Conservation (phyloP, 345 rosid species). For the Sisymbrium irio region DNA sequence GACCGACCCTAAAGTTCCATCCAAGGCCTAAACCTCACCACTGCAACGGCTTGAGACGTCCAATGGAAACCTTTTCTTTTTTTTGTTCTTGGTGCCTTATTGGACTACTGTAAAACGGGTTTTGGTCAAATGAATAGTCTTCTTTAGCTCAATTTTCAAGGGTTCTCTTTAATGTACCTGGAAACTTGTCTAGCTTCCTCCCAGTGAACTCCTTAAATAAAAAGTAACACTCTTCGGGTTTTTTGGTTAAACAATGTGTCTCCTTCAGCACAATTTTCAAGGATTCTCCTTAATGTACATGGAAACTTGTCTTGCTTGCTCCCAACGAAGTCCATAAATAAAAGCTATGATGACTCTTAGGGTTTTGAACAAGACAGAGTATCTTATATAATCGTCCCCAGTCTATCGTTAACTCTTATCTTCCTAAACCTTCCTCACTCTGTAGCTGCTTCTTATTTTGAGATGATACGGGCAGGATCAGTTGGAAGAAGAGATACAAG, state of each 20-base stretch:
- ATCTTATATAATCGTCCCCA: too few relatives aligned
- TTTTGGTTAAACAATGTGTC: not conserved
- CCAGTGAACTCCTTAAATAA: conserved; percentile 31
- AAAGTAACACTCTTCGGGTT: not conserved
- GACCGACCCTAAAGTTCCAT: conserved; percentile 23
- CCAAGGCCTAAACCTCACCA: conserved; percentile 21
- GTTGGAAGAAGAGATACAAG: too few relatives aligned
- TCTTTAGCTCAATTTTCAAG: not conserved
- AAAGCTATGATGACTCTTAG: not conserved
- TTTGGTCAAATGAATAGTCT: not conserved
- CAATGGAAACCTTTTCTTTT: not conserved
- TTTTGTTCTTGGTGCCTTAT: not conserved
- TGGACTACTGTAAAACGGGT: not conserved
- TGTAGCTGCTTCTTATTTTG: not conserved
- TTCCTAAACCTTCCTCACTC: too few relatives aligned
- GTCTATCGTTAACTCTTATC: too few relatives aligned
- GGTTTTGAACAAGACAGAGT: too few relatives aligned
- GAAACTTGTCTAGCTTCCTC: conserved; percentile 5
- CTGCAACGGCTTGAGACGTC: not conserved
- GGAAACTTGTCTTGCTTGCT: conserved; percentile 3
- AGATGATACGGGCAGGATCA: not conserved
- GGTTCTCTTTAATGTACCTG: not conserved
- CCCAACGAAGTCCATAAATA: conserved; percentile 34
- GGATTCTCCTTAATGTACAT: not conserved
- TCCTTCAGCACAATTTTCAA: not conserved